Base-by-base conservation (phyloP, 176 grass and related monocot genomes). In the Avena eriantha region DNA sequence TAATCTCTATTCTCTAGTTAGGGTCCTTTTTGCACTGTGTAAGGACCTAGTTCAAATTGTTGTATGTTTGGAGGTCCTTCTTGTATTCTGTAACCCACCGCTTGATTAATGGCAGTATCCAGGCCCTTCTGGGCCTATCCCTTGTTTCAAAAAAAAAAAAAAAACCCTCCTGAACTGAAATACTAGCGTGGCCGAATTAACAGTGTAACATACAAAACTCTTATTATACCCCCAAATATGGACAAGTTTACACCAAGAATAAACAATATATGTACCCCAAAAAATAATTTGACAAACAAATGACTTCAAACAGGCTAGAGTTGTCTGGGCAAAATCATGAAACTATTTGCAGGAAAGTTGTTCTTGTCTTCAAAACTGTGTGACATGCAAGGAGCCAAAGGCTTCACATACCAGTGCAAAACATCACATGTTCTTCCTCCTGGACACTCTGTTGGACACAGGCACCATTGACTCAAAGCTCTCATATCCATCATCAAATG, bases 401-500 rank as follows among this genome's bases (percentile, higher is more conserved):
- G 53, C 61, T 72, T 61, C 36, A 82, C 17, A 39, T 49, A 23
- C 60, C 9, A 55, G 35, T 31, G 58, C 59, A 77, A 76, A 33
- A 85, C 18, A 67, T 91, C 82, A 85, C 13, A 34, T 56, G 19
- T 88, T 88, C 82, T 88, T 91, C 76, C 87, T 92, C 87, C 83
- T 82, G 74, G 84, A 89, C 43, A 89, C 22, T 77, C 90, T 89
- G 43, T 36, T 86, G 18, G 90, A 92, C 49, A 86, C 80, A 14
- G 90, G 90, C 41, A 92, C 82, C 82, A 88, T 91, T 10, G 89
- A 91, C 33, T 94, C 92, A 11, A 92, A 91, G 48, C 89, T 95
- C 49, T 95, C 93, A 45, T 91, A 84, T 19, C 88, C 88, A 75
- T 80, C 83, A 49, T 92, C 93, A 57, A 83, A 77, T 36, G 85